phyloP scores from a whole-genome alignment of 2,329 filamentous ascomycete species.

The Teratosphaeria nubilosa region DNA sequence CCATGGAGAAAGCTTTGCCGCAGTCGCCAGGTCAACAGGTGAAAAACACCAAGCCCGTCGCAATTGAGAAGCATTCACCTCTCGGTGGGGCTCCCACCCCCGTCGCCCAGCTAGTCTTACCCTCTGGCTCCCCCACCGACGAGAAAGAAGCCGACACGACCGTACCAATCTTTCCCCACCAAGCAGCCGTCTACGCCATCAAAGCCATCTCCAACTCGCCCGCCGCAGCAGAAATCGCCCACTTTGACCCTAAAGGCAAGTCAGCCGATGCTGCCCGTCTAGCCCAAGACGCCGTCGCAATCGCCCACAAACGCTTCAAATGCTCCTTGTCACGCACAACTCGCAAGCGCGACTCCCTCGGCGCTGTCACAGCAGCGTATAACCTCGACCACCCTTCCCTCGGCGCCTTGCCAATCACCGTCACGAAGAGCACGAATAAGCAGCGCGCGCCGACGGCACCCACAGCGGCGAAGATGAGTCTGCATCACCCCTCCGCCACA shows the following conservation, averaged over 20 bases:
- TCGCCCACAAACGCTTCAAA: slow-evolving; percentile 57
- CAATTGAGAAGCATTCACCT: slow-evolving; percentile 16
- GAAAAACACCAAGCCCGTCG: slow-evolving; percentile 10
- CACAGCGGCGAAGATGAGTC: slow-evolving; percentile 18
- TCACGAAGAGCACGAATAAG: slow-evolving; percentile 25
- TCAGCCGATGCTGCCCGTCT: slow-evolving; percentile 52
- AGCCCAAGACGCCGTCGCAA: slow-evolving; percentile 48
- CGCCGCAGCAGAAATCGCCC: slow-evolving; percentile 43
- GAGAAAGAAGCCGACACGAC: not conserved
- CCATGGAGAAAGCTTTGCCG: slow-evolving; percentile 11
- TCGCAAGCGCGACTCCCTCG: slow-evolving; percentile 18
- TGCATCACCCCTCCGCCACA: slow-evolving; percentile 31
- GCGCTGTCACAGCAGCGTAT: slow-evolving; percentile 29
- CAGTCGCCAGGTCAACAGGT: slow-evolving; percentile 1
- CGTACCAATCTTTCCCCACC: slow-evolving; percentile 33
- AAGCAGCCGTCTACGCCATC: slow-evolving; percentile 37
- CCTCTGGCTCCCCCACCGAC: not conserved
- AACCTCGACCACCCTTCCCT: slow-evolving; percentile 36
- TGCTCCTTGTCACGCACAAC: slow-evolving; percentile 58
- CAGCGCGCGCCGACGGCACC: slow-evolving; percentile 5
- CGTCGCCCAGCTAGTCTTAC: slow-evolving; percentile 16
- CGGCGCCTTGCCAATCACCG: slow-evolving; percentile 32
- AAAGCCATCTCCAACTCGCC: slow-evolving; percentile 37
- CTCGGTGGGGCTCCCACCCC: slow-evolving; percentile 8
- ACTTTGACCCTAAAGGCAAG: slow-evolving; percentile 57